Evolutionary conservation across 495 filamentous ascomycete genomes (phyloP), one percentile per base, ranked within the genome.

Genomic region (Penicillium salamii): DNA sequence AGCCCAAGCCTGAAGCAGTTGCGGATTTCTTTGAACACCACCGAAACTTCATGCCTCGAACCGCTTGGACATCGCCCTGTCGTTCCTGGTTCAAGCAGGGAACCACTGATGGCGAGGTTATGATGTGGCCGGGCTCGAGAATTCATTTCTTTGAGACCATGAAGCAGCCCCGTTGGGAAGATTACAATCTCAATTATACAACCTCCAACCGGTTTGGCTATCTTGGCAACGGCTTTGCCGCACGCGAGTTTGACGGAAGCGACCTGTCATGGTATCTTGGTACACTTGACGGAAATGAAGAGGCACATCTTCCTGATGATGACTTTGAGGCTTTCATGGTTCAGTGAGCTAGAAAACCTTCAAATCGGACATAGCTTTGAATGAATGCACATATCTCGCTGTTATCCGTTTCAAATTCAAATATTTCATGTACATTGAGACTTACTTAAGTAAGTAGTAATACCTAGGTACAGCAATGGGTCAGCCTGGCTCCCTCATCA

Each of bases 71-170:
- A 9, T 61, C 65, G 19, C 45, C 55, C 3, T 80, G 75, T 46
- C 61, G 66, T 3, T 71, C 67, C 1, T 76, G 73, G 73, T 77
- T 75, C 56, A 77, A 75, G 49, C 45, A 61, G 7, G 57, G 54
- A 8, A 49, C 40, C 2, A 37, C 35, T 0, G 49, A 55, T 24
- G 53, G 54, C 5, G 36, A 53, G 15, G 49, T 59, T 0, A 50
- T 54, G 23, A 50, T 66, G 34, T 67, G 63, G 59, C 63, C 66
- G 1, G 66, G 66, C 7, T 58, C 62, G 20, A 60, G 63, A 5
- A 56, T 76, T 8, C 75, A 79, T 49, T 83, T 75, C 55, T 73
- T 79, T 41, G 75, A 84, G 39, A 67, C 71, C 3, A 42, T 82
- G 31, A 62, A 69, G 33, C 55, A 68, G 31, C 64, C 72, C 2